phyloP scores from a whole-genome alignment of 2,329 filamentous ascomycete species.

The Cordyceps fumosorosea region DNA sequence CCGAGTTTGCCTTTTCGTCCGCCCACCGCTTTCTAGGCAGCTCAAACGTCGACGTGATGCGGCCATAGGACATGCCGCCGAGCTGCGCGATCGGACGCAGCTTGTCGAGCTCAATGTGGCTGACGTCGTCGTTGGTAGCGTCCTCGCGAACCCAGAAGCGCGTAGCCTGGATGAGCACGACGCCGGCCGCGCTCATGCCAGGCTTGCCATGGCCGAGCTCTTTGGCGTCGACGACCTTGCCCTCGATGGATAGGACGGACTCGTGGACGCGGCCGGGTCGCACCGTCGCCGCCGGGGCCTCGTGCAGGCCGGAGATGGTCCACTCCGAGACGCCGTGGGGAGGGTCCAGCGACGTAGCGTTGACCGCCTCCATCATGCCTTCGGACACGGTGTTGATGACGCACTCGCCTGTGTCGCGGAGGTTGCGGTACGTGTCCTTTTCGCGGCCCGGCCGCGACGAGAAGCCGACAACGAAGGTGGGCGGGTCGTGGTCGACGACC shows the following conservation, averaged over 20 bases:
- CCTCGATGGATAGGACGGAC: constrained; percentile 23
- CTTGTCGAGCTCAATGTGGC: constrained; percentile 20
- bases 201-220: constrained; percentile 19
- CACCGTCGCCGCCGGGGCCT: constrained; percentile 20
- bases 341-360: constrained; percentile 65
- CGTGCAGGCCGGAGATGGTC: constrained; percentile 52
- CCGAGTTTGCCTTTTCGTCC: constrained; percentile 18
- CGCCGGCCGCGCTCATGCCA: constrained; percentile 18
- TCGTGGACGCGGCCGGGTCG: constrained; percentile 22
- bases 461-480: constrained; percentile 60
- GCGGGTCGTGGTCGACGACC: constrained; percentile 74
- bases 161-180: constrained; percentile 24
- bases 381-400: constrained; percentile 77
- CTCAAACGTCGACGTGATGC: constrained; percentile 21
- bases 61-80: constrained; percentile 22
- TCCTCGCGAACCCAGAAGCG: constrained; percentile 25
- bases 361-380: constrained; percentile 75
- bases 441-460: constrained; percentile 39
- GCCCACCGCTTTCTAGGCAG: constrained; percentile 20
- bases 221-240: constrained; percentile 23
- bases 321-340: constrained; percentile 71
- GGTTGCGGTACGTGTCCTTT: constrained; percentile 72
- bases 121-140: constrained; percentile 19
- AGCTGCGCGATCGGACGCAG: constrained; percentile 20
- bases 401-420: constrained; percentile 64